Percentiles rank a stretch among this genome's conserved stretches.
phyloP scores from a whole-genome alignment of 768 basidiomycete genomes.

The Basidioascus undulatus region DNA sequence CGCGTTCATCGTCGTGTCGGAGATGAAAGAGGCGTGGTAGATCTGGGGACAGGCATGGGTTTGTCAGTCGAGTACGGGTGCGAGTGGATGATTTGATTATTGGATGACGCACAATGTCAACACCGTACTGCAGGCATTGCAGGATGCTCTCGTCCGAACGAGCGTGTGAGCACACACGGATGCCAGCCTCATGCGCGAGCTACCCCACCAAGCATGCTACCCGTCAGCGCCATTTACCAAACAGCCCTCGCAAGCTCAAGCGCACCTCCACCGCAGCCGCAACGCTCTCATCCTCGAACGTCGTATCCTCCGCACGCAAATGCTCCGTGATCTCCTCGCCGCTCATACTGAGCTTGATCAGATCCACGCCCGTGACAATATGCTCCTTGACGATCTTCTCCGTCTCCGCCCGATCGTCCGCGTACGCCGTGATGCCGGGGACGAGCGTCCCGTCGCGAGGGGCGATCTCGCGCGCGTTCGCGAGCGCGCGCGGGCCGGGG shows the following conservation, averaged over 20 bases:
- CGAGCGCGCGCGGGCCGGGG: constrained; percentile 20
- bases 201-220: no score
- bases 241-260: no score
- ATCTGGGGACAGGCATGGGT: no score
- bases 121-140: constrained; percentile 20
- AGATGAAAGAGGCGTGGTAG: constrained; percentile 18
- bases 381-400: constrained; percentile 11
- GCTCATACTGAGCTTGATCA: constrained; percentile 21
- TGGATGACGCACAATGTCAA: no score
- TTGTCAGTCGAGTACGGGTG: no score
- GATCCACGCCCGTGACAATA: constrained; percentile 10
- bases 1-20: constrained; percentile 19
- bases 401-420: constrained; percentile 17
- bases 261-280: constrained; percentile 18
- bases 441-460: constrained; percentile 17
- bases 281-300: constrained; percentile 19
- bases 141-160: constrained; percentile 18
- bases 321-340: constrained; percentile 20
- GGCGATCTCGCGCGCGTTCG: constrained; percentile 20
- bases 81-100: no score
- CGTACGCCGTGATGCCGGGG: constrained; percentile 18
- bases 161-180: constrained; percentile 21
- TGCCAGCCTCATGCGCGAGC: constrained; percentile 18
- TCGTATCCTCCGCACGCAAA: constrained; percentile 19
- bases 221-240: no score